phyloP scores from a whole-genome alignment of 2,329 filamentous ascomycete species.

The Zymoseptoria pseudotritici region DNA sequence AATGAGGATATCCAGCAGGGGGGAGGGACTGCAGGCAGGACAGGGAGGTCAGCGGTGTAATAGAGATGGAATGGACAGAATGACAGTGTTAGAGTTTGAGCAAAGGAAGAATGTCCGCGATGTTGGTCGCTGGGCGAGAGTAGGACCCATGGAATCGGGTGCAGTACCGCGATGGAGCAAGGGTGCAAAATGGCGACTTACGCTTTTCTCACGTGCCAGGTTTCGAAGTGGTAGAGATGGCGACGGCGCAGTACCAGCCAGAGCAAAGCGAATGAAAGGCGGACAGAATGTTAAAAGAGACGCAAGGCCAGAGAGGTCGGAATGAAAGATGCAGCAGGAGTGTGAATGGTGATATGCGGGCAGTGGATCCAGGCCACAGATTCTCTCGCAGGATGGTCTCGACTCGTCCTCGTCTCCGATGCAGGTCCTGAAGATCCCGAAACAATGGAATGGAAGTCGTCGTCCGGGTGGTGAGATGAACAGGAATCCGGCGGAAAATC shows the following conservation, averaged over 20 bases:
- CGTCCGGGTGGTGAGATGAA: not conserved
- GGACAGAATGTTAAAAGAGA: not conserved
- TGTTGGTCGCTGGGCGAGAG: not conserved
- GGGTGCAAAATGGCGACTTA: not conserved
- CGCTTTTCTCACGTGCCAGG: not conserved
- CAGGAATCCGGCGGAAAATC: not conserved
- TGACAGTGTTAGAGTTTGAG: not conserved
- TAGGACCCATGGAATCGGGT: not conserved
- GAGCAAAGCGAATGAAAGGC: not conserved
- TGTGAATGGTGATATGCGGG: not conserved
- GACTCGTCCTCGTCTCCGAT: not conserved
- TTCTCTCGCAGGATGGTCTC: not conserved
- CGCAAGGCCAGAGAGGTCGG: not conserved
- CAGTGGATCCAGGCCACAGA: not conserved
- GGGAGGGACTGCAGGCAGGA: not conserved
- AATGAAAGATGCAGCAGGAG: not conserved
- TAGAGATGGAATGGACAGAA: not conserved
- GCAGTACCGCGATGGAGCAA: not conserved
- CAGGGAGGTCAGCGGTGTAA: not conserved
- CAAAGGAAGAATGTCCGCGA: not conserved
- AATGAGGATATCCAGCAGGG: not conserved
- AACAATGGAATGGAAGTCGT: not conserved
- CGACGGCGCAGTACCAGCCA: not conserved
- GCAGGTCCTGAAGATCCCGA: not conserved
- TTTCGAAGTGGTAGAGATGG: not conserved